These are phyloP conservation scores for Trifolium subterraneum DNA, from an alignment of 306 rosid genomes.

Conservation along the genomic window DNA sequence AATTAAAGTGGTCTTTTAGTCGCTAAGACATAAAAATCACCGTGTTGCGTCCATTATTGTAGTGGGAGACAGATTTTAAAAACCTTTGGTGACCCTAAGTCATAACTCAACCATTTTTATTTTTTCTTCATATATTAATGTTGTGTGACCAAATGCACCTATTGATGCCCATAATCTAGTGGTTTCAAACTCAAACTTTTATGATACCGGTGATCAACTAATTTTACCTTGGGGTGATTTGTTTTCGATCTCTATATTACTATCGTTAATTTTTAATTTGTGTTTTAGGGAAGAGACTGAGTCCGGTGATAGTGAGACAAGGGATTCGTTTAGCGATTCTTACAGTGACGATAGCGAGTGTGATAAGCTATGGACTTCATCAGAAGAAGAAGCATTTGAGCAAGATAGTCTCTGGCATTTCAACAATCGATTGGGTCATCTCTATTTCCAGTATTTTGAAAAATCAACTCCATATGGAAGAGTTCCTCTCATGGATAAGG, in stretches of 20 bases:
- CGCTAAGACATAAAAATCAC: too few species aligned
- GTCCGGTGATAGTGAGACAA: slow-evolving; percentile 74
- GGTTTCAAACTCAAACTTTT: too few species aligned
- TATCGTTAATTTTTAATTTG: background rate
- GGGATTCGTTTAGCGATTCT: slow-evolving; percentile 83
- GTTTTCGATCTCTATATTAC: background rate
- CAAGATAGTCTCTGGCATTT: slow-evolving; percentile 56
- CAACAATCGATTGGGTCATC: slow-evolving; percentile 74
- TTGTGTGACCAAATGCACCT: background rate
- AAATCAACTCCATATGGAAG: slow-evolving; percentile 91
- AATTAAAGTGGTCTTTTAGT: too few species aligned
- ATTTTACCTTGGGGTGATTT: too few species aligned
- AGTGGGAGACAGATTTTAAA: too few species aligned
- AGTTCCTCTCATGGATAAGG: slow-evolving; percentile 96
- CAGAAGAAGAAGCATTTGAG: slow-evolving; percentile 82
- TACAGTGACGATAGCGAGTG: slow-evolving; percentile 81
- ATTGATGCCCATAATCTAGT: too few species aligned
- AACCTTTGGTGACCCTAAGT: too few species aligned
- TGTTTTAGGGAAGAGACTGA: slow-evolving; percentile 76
- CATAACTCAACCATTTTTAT: too few species aligned
- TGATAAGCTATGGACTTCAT: slow-evolving; percentile 73
- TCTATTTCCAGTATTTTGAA: slow-evolving; percentile 81
- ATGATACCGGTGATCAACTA: too few species aligned
- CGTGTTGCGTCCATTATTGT: too few species aligned
- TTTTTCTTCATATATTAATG: too few species aligned